A percentile compares a stretch with the other conserved stretches of the same genome.
phyloP scores from a whole-genome alignment of 176 grass and related monocot species.

The Otatea glauca region DNA sequence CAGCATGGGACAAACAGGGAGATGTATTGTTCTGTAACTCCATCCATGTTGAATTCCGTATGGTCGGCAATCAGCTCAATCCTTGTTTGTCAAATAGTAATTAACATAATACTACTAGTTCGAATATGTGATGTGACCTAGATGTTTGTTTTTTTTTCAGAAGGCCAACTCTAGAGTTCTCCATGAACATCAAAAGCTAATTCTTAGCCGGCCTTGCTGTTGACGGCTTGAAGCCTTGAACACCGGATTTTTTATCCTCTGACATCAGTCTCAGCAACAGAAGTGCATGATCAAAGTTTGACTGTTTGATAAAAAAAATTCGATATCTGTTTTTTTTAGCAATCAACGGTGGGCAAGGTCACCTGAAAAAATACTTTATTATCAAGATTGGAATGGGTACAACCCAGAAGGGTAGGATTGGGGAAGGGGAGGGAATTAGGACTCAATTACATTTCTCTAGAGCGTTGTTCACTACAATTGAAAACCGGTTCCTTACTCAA shows the following conservation, averaged over 20 bases:
- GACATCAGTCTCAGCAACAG: not conserved
- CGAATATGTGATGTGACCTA: conserved; percentile 1
- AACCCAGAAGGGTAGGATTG: no score
- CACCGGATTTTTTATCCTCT: not conserved
- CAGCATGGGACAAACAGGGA: not conserved
- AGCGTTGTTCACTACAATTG: no score
- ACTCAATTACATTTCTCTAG: no score
- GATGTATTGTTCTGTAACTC: not conserved
- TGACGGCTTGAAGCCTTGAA: no score
- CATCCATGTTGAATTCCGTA: not conserved
- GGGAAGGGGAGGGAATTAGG: no score
- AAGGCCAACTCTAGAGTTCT: not conserved
- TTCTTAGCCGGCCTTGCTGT: not conserved
- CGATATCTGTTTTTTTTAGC: not conserved
- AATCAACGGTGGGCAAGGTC: no score
- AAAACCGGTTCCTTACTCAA: no score
- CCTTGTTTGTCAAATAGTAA: not conserved
- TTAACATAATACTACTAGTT: not conserved
- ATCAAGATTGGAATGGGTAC: no score
- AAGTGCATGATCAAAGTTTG: not conserved
- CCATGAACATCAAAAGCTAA: not conserved
- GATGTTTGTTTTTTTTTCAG: not conserved
- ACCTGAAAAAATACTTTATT: no score
- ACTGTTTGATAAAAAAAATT: not conserved
- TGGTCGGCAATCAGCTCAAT: not conserved